A percentile compares a stretch with the other conserved stretches of the same genome.
These are phyloP conservation scores for Microcos paniculata DNA, from an alignment of 345 rosid genomes.

Conservation along the genomic window DNA sequence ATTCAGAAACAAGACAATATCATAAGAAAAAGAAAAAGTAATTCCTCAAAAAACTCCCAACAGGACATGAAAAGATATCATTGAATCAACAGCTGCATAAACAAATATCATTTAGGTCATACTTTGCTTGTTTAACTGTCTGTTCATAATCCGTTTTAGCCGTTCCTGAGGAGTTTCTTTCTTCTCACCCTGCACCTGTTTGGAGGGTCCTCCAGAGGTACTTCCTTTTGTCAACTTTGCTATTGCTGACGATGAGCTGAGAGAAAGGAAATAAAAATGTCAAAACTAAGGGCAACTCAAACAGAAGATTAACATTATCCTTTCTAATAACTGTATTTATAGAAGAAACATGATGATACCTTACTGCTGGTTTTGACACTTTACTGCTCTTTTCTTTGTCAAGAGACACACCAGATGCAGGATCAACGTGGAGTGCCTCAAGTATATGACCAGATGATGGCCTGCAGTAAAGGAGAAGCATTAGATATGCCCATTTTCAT, in stretches of 20 bases:
- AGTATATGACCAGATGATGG: constrained; percentile 77
- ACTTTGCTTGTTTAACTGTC: constrained; percentile 91
- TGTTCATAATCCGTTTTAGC: constrained; percentile 94
- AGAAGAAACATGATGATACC: constrained; percentile 36
- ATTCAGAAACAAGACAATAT: neutral
- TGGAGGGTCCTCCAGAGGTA: constrained; percentile 49
- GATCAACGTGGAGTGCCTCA: constrained; percentile 96
- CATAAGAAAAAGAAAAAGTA: neutral
- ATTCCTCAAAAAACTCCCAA: neutral
- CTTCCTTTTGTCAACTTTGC: constrained; percentile 77
- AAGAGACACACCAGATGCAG: constrained; percentile 86
- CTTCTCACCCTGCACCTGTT: constrained; percentile 65
- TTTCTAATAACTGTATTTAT: neutral
- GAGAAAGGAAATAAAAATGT: constrained; percentile 6
- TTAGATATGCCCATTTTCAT: constrained; percentile 36
- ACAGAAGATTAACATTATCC: neutral
- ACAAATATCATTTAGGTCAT: constrained; percentile 23
- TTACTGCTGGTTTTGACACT: constrained; percentile 50
- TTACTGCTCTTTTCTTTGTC: constrained; percentile 69
- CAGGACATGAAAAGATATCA: neutral
- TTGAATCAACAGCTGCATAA: neutral
- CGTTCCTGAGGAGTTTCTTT: constrained; percentile 99
- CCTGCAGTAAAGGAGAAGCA: constrained; percentile 68
- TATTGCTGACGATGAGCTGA: constrained; percentile 69
- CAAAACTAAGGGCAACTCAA: neutral